phyloP scores from a whole-genome alignment of 106 monocot species.

The Cymbidium sinense region DNA sequence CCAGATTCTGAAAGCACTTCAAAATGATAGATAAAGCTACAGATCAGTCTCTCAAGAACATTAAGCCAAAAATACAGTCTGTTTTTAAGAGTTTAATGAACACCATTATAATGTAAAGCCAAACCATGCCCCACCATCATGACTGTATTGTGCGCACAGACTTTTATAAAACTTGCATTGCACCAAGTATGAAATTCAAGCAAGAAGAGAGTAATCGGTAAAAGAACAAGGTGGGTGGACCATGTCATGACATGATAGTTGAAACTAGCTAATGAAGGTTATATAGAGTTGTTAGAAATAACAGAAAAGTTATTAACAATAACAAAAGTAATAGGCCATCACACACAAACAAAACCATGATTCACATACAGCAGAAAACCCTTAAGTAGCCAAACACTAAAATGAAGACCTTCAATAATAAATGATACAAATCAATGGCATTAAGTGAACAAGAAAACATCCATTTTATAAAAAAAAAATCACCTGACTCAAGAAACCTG shows the following conservation, averaged over 20 bases:
- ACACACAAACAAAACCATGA: neutral
- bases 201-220: neutral
- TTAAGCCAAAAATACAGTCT: neutral
- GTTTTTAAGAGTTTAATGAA: neutral
- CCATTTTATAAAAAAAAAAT: neutral
- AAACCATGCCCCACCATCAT: neutral
- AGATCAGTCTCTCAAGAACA: neutral
- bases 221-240: neutral
- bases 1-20: neutral
- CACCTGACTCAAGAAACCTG: constrained; percentile 86
- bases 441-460: neutral
- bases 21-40: neutral
- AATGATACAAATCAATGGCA: neutral
- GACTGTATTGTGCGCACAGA: neutral
- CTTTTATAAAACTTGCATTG: neutral
- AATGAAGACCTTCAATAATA: neutral
- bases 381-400: neutral
- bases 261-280: neutral
- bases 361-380: neutral
- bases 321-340: neutral
- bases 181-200: neutral
- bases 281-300: neutral
- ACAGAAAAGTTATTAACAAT: neutral
- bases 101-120: neutral
- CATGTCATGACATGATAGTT: neutral